Evolutionary conservation across 805 yeast genomes (phyloP).

Genomic region (Zygosaccharomyces siamensis): DNA sequence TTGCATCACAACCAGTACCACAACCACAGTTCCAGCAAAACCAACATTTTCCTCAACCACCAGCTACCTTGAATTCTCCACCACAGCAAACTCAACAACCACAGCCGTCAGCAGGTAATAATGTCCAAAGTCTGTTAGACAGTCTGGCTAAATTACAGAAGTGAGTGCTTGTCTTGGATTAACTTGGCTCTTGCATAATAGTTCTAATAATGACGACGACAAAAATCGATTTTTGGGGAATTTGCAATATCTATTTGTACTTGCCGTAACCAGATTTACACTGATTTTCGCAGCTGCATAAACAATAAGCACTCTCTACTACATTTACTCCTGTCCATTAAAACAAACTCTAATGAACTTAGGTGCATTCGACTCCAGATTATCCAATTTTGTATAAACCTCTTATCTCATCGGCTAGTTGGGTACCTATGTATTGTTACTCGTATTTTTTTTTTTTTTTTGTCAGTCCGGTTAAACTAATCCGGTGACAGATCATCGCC

Average conservation of each 20-base stretch:
- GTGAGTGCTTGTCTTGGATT: constrained; percentile 17
- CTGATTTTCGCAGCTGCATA: neutral
- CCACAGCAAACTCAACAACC: constrained; percentile 20
- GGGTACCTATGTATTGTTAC: neutral
- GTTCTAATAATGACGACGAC: neutral
- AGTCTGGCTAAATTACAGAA: constrained; percentile 37
- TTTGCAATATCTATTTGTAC: constrained; percentile 3
- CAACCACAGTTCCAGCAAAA: constrained; percentile 12
- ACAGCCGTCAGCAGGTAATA: constrained; percentile 28
- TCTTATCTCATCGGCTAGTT: neutral
- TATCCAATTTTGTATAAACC: neutral
- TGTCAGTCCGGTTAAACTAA: neutral
- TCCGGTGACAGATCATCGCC: neutral
- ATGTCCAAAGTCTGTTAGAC: constrained; percentile 38
- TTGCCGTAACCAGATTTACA: constrained; percentile 7
- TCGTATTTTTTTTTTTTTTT: neutral
- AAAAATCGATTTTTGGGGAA: neutral
- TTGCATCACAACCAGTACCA: constrained; percentile 15
- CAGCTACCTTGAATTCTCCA: constrained; percentile 15
- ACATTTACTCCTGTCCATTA: neutral
- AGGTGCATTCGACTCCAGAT: neutral
- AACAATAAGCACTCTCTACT: neutral
- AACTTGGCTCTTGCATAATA: constrained; percentile 5
- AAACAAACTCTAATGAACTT: neutral
- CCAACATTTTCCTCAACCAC: constrained; percentile 13